These are phyloP conservation scores for Metarhizium brunneum DNA, from an alignment of 2,329 filamentous ascomycete genomes.

Conservation along the genomic window DNA sequence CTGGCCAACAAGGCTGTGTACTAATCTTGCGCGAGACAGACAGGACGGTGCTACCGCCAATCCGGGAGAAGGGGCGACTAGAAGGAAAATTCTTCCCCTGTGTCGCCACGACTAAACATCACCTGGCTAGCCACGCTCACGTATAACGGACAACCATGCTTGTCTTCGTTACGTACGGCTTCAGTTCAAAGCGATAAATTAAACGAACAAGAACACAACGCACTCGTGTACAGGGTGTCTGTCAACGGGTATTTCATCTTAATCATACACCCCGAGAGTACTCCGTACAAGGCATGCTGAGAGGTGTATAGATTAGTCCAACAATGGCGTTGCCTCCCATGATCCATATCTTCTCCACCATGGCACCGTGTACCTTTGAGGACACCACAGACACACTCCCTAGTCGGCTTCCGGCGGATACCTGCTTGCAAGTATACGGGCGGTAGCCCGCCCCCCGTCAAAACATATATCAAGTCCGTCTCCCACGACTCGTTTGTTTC, in stretches of 20 bases:
- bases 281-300: background rate
- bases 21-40: background rate
- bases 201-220: too few species aligned
- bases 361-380: slow-evolving; percentile 5
- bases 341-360: slow-evolving; percentile 10
- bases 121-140: too few species aligned
- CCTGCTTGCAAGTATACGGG: background rate
- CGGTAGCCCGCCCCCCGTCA: background rate
- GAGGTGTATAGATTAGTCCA: slow-evolving; percentile 2
- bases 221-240: too few species aligned
- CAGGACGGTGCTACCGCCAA: background rate
- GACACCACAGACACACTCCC: slow-evolving; percentile 6
- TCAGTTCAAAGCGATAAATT: background rate
- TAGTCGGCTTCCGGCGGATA: slow-evolving; percentile 10
- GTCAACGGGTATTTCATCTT: background rate
- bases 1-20: background rate
- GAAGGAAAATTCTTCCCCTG: background rate
- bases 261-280: slow-evolving; percentile 2
- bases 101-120: background rate
- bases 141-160: background rate
- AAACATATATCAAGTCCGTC: slow-evolving; percentile 7
- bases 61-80: background rate
- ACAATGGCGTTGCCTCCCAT: slow-evolving; percentile 6
- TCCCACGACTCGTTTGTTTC: background rate
- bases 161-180: background rate